Base-by-base conservation (phyloP, 2,329 filamentous ascomycete species). In the Xylaria polymorpha region DNA sequence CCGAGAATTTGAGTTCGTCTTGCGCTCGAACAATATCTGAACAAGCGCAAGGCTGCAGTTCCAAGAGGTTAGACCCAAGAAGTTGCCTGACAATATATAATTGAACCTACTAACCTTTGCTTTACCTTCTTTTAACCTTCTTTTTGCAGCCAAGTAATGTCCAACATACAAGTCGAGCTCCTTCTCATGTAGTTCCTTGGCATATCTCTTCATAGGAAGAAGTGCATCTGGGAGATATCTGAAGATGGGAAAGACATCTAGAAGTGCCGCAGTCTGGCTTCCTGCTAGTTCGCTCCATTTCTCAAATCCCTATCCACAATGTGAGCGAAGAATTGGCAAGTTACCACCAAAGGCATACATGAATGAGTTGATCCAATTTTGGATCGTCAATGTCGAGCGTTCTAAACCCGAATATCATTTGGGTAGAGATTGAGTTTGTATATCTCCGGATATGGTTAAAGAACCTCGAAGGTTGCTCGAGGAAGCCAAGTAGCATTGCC, bases 401-500 rank as follows among this genome's bases (percentile, higher is more conserved):
- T 2, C 83, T 79, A 64, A 79, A 84, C 2, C 83, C 84, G 62
- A 83, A 86, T 0, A 83, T 76, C 77, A 86, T 85, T 1, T 80
- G 80, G 0, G 83, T 85, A 0, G 82, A 83, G 3, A 86, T 69
- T 1, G 84, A 83, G 37, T 80, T 83, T 1, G 82, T 81, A 68
- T 84, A 87, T 14, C 84, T 78, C 1, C 81, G 69, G 18, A 86
- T 78, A 61, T 85, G 81, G 3, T 83, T 72, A 4, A 81, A 55
- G 55, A 84, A 84, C 2, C 77, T 58, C 0, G 81, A 70, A 0
- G 85, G 85, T 3, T 75, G 66, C 0, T 82, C 79, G 6, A 87
- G 69, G 10, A 88, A 74, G 2, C 84, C 83, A 39, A 65, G 76
- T 18, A 87, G 74, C 85, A 88, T 85, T 53, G 84, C 81, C 69